Conservation (phyloP, 176 grass and related monocot species). For the Tuctoria greenei region DNA sequence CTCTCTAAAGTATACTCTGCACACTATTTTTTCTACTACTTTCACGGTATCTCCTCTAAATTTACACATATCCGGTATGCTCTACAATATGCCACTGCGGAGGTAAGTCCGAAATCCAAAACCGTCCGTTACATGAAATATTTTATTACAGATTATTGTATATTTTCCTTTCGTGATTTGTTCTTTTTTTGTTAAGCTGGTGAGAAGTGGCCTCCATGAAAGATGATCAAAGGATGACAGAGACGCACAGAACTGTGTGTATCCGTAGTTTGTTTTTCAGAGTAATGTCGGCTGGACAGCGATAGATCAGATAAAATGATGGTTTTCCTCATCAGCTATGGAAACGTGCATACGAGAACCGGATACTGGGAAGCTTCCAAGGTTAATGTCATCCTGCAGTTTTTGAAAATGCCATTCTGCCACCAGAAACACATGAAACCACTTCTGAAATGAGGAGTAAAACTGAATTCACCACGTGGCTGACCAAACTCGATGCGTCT, state of each 20-base stretch:
- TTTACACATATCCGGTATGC: no score
- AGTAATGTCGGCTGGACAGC: conserved; percentile 1
- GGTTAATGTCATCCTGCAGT: conserved; percentile 47
- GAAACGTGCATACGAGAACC: conserved; percentile 51
- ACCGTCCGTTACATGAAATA: not conserved
- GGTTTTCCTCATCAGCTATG: conserved; percentile 31
- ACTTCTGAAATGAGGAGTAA: not conserved
- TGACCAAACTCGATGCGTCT: not conserved
- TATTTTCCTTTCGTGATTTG: not conserved
- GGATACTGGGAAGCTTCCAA: conserved; percentile 46
- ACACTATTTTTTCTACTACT: no score
- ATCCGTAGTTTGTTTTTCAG: conserved; percentile 11
- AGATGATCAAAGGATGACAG: conserved; percentile 39
- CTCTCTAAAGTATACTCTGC: no score
- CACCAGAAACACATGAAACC: conserved; percentile 1
- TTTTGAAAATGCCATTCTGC: conserved; percentile 54
- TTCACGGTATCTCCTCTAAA: no score
- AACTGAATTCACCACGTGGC: not conserved
- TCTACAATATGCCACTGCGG: no score
- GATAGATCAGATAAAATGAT: not conserved
- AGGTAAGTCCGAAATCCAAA: conserved; percentile 11
- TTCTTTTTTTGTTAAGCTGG: conserved; percentile 41
- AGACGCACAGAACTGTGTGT: conserved; percentile 33
- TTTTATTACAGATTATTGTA: not conserved
- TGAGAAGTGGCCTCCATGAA: conserved; percentile 40